A percentile compares a stretch with the other conserved stretches of the same genome.
These are phyloP conservation scores for Aphanomyces invadans DNA, from an alignment of 352 stramenopile species.

Conservation along the genomic window DNA sequence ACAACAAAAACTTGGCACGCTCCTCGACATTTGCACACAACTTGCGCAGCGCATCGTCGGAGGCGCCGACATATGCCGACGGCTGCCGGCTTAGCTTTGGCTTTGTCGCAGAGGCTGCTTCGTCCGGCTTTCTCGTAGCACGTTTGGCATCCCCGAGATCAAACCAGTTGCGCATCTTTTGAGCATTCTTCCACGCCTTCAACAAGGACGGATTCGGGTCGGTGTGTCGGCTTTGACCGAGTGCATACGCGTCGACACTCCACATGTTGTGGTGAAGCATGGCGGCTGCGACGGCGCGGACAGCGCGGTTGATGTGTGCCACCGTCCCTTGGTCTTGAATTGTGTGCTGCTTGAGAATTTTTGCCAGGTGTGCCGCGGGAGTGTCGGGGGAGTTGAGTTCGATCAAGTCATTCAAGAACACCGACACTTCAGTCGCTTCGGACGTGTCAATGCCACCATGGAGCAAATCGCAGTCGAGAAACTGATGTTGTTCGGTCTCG, in stretches of 20 bases:
- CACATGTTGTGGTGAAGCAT: conserved; percentile 85
- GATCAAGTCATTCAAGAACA: conserved; percentile 55
- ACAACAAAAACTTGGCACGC: conserved; percentile 57
- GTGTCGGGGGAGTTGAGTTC: conserved; percentile 27
- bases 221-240: conserved; percentile 42
- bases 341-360: conserved; percentile 29
- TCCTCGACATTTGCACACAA: conserved; percentile 68
- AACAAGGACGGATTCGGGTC: conserved; percentile 63
- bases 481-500: conserved; percentile 43
- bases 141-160: conserved; percentile 62
- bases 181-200: conserved; percentile 70
- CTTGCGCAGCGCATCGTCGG: conserved; percentile 54
- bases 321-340: conserved; percentile 22
- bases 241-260: conserved; percentile 72
- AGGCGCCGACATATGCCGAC: conserved; percentile 69
- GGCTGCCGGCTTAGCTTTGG: conserved; percentile 50
- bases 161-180: conserved; percentile 85
- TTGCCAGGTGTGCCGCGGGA: conserved; percentile 36
- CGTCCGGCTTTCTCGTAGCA: conserved; percentile 21
- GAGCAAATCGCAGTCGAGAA: conserved; percentile 62
- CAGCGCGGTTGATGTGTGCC: conserved; percentile 42
- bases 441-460: conserved; percentile 43
- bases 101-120: conserved; percentile 31
- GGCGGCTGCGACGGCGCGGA: conserved; percentile 59
- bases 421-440: conserved; percentile 43